Evolutionary conservation across 306 rosid genomes (phyloP).

Genomic region (Prunus persica): Prunus_persica_NCBIv2 NC_034011.1:19675001-19675500

Average conservation of each 20-base stretch:
- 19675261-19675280: conserved; percentile 64
- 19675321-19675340: conserved; percentile 83
- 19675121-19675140: conserved; percentile 82
- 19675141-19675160: conserved; percentile 53
- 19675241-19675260: conserved; percentile 57
- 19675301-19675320: conserved; percentile 72
- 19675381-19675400: not conserved
- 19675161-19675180: not conserved
- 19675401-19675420: not conserved
- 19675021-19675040: not conserved
- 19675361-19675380: not conserved
- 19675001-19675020: not conserved
- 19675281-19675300: conserved; percentile 55
- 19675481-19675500: conserved; percentile 66
- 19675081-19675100: conserved; percentile 52
- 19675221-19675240: conserved; percentile 55
- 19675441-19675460: conserved; percentile 36
- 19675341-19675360: conserved; percentile 60
- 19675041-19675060: not conserved
- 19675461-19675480: conserved; percentile 66
- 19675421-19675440: not conserved
- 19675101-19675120: conserved; percentile 55
- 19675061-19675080: conserved; percentile 72
- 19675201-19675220: not conserved
- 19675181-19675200: not conserved